Evolutionary conservation across 2,329 filamentous ascomycete genomes (phyloP), one percentile per base, ranked within the genome.

Genomic region (Ascochyta rabiei): DNA sequence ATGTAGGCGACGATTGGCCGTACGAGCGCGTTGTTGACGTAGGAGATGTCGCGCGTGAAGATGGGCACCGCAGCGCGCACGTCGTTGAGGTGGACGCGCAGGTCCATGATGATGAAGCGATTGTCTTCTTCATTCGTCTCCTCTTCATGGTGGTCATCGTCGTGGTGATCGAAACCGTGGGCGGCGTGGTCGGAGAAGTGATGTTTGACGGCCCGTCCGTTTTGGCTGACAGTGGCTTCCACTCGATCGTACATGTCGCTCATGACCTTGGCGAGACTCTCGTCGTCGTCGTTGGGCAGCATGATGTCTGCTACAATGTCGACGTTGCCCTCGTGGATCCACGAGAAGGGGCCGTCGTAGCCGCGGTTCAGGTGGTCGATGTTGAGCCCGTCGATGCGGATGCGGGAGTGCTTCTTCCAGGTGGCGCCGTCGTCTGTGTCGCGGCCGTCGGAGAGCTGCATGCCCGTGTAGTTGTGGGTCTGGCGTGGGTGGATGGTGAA

Each of bases 1-100:
- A 99, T 98, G 74, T 98, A 99, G 6, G 95, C 95, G 35, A 99
- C 93, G 57, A 99, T 99, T 15, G 95, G 95, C 4, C 95, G 87
- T 31, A 98, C 91, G 4, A 98, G 86, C 1, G 95, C 92, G 74
- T 96, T 96, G 76, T 97, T 98, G 68, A 97, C 89, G 74, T 98
- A 99, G 0, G 91, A 96, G 43, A 98, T 85, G 70, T 97, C 89
- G 15, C 86, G 88, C 1, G 90, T 96, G 78, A 99, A 98, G 45
- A 98, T 84, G 0, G 95, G 95, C 1, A 99, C 93, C 2, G 89
- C 88, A 24, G 95, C 95, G 64, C 92, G 91, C 39, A 97, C 92
- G 63, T 97, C 91, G 77, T 97, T 98, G 58, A 99, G 85, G 70
- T 97, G 90, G 57, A 98, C 88, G n/a, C 91, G 87, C 44, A 99